Evolutionary conservation across 768 basidiomycete genomes (phyloP).

Genomic region (Xerocomus potaroensis): DNA sequence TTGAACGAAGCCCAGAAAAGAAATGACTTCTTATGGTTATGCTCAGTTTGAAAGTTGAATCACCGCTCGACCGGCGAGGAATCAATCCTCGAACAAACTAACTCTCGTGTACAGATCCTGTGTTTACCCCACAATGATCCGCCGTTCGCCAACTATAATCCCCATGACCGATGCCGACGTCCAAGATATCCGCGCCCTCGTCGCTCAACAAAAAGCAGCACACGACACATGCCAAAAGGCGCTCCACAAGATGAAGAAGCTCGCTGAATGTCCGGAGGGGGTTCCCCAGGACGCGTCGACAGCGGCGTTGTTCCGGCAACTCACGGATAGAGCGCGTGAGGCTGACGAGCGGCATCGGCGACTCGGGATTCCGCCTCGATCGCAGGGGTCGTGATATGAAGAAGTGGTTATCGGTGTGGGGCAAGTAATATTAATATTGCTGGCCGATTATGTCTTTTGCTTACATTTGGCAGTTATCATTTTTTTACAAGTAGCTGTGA

Average conservation of each 20-base stretch:
- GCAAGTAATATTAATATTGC: background rate
- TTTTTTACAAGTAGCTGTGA: too few relatives aligned
- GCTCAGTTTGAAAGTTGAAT: too few relatives aligned
- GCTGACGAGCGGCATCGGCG: slow-evolving; percentile 23
- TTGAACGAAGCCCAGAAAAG: too few relatives aligned
- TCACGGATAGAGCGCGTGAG: slow-evolving; percentile 23
- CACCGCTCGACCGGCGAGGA: too few relatives aligned
- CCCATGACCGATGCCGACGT: slow-evolving; percentile 74
- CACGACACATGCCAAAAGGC: slow-evolving; percentile 38
- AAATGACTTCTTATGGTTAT: too few relatives aligned
- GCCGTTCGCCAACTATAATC: slow-evolving; percentile 72
- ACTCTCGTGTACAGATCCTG: too few relatives aligned
- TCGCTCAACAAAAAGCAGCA: slow-evolving; percentile 45
- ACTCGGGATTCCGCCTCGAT: slow-evolving; percentile 26
- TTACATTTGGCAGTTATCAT: too few relatives aligned
- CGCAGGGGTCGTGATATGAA: slow-evolving; percentile 1
- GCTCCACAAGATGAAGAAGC: slow-evolving; percentile 43
- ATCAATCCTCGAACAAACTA: too few relatives aligned
- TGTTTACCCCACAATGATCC: too few relatives aligned
- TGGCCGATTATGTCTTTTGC: too few relatives aligned
- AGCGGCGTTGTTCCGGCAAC: slow-evolving; percentile 2
- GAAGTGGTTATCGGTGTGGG: too few relatives aligned
- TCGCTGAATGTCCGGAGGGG: slow-evolving; percentile 34
- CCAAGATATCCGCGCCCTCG: slow-evolving; percentile 67
- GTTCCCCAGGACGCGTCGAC: slow-evolving; percentile 7